Evolutionary conservation across 805 yeast genomes (phyloP), one percentile per base, ranked within the genome.

Genomic region (Yarrowia hollandica): DNA sequence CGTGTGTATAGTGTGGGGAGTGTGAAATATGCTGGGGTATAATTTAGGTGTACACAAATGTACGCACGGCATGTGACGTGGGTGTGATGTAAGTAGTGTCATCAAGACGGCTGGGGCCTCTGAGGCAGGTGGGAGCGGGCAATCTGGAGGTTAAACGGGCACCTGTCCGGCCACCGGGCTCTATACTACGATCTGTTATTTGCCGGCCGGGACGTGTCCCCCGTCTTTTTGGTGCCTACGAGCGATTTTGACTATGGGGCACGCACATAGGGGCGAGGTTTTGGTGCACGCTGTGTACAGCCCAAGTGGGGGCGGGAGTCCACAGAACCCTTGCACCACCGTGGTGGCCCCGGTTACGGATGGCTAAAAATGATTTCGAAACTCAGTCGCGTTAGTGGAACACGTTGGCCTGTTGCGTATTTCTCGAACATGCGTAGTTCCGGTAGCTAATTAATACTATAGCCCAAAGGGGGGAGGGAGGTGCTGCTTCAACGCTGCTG

Each of bases 31-130:
- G 55, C 55, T 33, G 55, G 55, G 55, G 55, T 48, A 48, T 48
- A 48, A 48, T 48, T 31, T 48, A 48, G 55, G 55, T 33, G 55
- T 48, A 39, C 55, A 48, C 55, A 48, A 33, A 48, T 22, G 55
- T 48, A 48, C 55, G 55, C 55, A 48, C 28, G 22, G 55, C 55
- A 48, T 48, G 55, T 48, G 55, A 48, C 55, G 55, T 48, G 39
- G 55, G 22, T 44, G 37, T 19, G 52, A 44, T 26, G n/a, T n/a
- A n/a, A n/a, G 34, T 31, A 31, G 34, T 11, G n/a, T n/a, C n/a
- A n/a, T n/a, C n/a, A n/a, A 6, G 50, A 26, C 22, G 18, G 33
- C 8, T 26, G 50, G 18, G 44, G n/a, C 12, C 11, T n/a, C 19
- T 14, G 18, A 18, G 26, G 25, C 23, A 44, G 21, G 52, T 44